Conservation (phyloP, 2,329 filamentous ascomycete genomes). For the Pseudogymnoascus pannorum region DNA sequence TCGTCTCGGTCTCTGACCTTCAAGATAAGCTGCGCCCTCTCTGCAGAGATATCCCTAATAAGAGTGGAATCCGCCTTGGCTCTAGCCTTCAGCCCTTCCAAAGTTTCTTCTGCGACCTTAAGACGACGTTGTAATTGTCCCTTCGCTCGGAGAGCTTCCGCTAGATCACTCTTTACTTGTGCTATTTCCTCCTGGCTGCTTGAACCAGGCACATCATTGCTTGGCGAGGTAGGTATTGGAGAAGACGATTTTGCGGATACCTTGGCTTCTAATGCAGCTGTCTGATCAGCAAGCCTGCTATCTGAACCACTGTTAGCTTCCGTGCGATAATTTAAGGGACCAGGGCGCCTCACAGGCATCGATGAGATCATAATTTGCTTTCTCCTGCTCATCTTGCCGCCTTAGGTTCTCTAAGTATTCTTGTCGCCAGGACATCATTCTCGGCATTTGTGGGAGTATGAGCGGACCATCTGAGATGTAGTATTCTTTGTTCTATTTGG, state of each 20-base stretch:
- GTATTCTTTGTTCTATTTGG: neutral
- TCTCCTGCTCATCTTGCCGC: slow-evolving; percentile 62
- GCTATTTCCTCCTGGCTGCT: slow-evolving; percentile 28
- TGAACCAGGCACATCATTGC: slow-evolving; percentile 22
- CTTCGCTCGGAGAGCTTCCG: slow-evolving; percentile 68
- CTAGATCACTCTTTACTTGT: slow-evolving; percentile 61
- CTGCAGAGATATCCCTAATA: slow-evolving; percentile 54
- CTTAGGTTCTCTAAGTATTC: slow-evolving; percentile 72
- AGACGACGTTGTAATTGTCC: slow-evolving; percentile 60
- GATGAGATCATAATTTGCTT: slow-evolving; percentile 59
- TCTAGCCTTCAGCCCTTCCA: slow-evolving; percentile 54
- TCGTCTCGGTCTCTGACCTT: slow-evolving; percentile 75
- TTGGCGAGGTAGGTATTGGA: slow-evolving; percentile 24
- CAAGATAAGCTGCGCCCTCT: slow-evolving; percentile 54
- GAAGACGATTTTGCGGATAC: slow-evolving; percentile 34
- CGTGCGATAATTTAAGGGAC: slow-evolving; percentile 13
- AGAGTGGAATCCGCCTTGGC: slow-evolving; percentile 51
- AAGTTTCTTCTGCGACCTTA: slow-evolving; percentile 53
- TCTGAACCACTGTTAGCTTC: slow-evolving; percentile 37
- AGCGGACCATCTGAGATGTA: neutral
- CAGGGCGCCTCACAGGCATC: slow-evolving; percentile 58
- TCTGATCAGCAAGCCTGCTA: slow-evolving; percentile 59
- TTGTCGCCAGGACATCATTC: slow-evolving; percentile 54
- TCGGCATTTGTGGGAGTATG: slow-evolving; percentile 11
- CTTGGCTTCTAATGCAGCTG: slow-evolving; percentile 55